Percentiles rank a stretch among this genome's conserved stretches.
These are phyloP conservation scores for Coemansia sp. DNA, from an alignment of 192 early-diverging fungal genomes.

Conservation along the genomic window DNA sequence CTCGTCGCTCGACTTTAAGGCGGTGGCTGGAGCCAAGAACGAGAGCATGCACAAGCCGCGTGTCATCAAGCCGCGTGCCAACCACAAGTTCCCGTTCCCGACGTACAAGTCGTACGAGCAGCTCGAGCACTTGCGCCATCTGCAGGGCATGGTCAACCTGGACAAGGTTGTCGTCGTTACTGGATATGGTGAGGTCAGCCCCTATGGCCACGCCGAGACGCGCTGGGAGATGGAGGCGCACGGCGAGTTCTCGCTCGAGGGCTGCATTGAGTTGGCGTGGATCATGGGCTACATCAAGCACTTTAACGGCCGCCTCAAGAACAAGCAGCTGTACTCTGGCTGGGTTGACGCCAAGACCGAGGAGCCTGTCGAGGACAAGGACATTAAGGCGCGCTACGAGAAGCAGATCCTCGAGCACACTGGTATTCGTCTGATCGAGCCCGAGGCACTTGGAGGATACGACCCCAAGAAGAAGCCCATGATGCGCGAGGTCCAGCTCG, in stretches of 20 bases:
- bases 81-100: constrained; percentile 92
- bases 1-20: constrained; percentile 76
- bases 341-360: constrained; percentile 85
- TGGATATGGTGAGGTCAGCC: constrained; percentile 92
- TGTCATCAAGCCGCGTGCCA: constrained; percentile 86
- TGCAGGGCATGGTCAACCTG: constrained; percentile 79
- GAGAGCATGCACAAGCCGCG: constrained; percentile 66
- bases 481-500: constrained; percentile 88
- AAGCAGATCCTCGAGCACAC: constrained; percentile 86
- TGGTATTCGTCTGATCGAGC: constrained; percentile 60
- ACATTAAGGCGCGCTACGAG: constrained; percentile 93
- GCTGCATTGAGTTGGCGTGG: constrained; percentile 96
- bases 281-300: constrained; percentile 95
- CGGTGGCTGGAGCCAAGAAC: constrained; percentile 71
- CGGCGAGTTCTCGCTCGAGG: constrained; percentile 60
- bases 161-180: constrained; percentile 91
- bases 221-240: constrained; percentile 97
- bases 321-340: constrained; percentile 59
- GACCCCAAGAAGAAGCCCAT: constrained; percentile 78
- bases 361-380: constrained; percentile 81
- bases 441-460: constrained; percentile 58
- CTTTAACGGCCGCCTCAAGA: constrained; percentile 56
- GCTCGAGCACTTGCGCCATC: constrained; percentile 57
- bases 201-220: constrained; percentile 87
- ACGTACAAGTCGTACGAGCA: constrained; percentile 65